Percentiles rank a stretch among this genome's conserved stretches.
phyloP scores from a whole-genome alignment of 2,329 filamentous ascomycete genomes.

The Xylariales sp. region DNA sequence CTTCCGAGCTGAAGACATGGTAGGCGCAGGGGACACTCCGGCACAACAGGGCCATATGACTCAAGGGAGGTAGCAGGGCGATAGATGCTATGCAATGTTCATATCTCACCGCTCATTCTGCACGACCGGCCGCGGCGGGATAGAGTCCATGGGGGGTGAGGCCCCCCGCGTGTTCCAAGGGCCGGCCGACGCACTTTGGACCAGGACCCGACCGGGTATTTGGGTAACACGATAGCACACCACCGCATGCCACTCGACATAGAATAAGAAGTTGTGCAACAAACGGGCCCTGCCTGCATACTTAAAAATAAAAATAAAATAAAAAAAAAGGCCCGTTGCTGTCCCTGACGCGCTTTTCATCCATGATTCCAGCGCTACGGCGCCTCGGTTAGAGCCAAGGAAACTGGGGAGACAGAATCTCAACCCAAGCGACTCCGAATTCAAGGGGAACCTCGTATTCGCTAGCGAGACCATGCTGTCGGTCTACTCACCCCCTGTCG shows the following conservation, averaged over 20 bases:
- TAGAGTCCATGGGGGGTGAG: background rate
- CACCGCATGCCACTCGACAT: conserved; percentile 2
- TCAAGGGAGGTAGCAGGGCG: background rate
- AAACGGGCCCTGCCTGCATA: conserved; percentile 10
- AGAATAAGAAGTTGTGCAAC: conserved; percentile 15
- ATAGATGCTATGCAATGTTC: background rate
- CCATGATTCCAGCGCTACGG: background rate
- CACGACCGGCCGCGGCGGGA: conserved; percentile 21
- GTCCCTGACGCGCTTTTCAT: background rate
- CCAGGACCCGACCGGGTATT: conserved; percentile 8
- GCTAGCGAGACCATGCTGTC: conserved; percentile 49
- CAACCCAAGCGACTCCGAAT: conserved; percentile 10
- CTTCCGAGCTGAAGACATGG: background rate
- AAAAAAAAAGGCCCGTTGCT: background rate
- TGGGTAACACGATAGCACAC: conserved; percentile 16
- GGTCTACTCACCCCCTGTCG: conserved; percentile 49
- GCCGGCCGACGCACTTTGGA: background rate
- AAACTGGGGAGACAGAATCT: conserved; percentile 8
- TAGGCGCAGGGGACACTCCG: background rate
- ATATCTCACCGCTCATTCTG: conserved; percentile 36
- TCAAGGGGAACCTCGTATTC: conserved; percentile 31
- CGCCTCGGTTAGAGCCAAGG: background rate
- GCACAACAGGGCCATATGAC: background rate
- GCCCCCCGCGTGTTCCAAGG: background rate
- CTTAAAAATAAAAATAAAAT: background rate